These are phyloP conservation scores for Triticum dicoccoides DNA, from an alignment of 176 grass and related monocot species.

Conservation along the genomic window DNA sequence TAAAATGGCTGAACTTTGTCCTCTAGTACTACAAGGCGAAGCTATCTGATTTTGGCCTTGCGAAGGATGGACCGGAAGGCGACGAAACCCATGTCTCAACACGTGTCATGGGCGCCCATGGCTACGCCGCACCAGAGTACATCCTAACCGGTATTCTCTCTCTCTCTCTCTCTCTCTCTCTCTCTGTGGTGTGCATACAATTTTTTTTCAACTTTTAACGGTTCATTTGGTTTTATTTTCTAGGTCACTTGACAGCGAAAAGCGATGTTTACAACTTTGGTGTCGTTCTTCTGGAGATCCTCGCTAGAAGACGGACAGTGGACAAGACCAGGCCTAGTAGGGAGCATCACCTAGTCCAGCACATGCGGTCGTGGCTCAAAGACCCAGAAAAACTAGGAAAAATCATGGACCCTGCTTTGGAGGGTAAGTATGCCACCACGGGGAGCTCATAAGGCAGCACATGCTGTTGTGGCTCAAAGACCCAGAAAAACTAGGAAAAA, in stretches of 20 bases:
- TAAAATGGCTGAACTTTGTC: neutral
- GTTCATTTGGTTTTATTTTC: neutral
- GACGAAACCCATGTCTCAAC: constrained; percentile 86
- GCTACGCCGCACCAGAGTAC: constrained; percentile 91
- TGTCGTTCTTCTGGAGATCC: constrained; percentile 61
- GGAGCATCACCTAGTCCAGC: constrained; percentile 72
- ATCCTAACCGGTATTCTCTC: constrained; percentile 61
- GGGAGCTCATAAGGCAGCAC: constrained; percentile 45
- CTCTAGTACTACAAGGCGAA: constrained; percentile 70
- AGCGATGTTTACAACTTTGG: constrained; percentile 92
- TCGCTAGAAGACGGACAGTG: constrained; percentile 49
- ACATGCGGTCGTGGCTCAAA: constrained; percentile 60
- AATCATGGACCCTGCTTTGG: constrained; percentile 58
- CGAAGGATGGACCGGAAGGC: constrained; percentile 78
- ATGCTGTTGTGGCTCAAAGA: constrained; percentile 64
- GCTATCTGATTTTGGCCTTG: constrained; percentile 81
- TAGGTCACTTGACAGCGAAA: constrained; percentile 77
- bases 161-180: neutral
- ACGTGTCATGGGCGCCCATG: constrained; percentile 84
- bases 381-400: constrained; percentile 41
- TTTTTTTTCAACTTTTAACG: neutral
- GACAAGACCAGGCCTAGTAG: constrained; percentile 59
- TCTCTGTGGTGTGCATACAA: no score
- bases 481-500: constrained; percentile 24
- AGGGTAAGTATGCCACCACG: constrained; percentile 35